Evolutionary conservation across 768 basidiomycete genomes (phyloP).

Genomic region (Pluteus cervinus): DNA sequence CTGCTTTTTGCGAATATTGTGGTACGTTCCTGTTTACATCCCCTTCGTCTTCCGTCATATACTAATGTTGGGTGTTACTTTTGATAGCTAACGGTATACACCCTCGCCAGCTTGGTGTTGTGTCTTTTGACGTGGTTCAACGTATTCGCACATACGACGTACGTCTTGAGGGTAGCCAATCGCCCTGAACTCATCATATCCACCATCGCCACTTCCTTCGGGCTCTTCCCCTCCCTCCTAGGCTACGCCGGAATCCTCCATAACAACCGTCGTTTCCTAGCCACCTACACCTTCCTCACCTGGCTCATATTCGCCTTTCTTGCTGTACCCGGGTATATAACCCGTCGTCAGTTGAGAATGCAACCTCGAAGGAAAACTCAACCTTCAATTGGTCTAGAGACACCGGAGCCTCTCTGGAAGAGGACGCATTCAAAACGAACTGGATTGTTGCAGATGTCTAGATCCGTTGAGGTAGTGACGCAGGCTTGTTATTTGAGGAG

Average conservation of each 20-base stretch:
- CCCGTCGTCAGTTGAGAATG: slow-evolving; percentile 68
- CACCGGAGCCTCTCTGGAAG: slow-evolving; percentile 57
- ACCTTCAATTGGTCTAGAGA: slow-evolving; percentile 69
- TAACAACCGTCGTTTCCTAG: slow-evolving; percentile 80
- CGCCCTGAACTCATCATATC: slow-evolving; percentile 61
- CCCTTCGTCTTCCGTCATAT: slow-evolving; percentile 2
- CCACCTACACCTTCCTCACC: slow-evolving; percentile 67
- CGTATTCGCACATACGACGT: slow-evolving; percentile 60
- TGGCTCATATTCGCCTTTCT: slow-evolving; percentile 73
- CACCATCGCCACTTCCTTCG: slow-evolving; percentile 55
- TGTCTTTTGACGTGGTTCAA: slow-evolving; percentile 76
- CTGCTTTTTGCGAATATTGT: slow-evolving; percentile 58
- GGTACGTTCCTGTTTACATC: slow-evolving; percentile 15
- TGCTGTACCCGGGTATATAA: slow-evolving; percentile 70
- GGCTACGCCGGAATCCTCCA: slow-evolving; percentile 79
- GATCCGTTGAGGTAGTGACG: slow-evolving; percentile 64
- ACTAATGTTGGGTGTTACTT: not conserved
- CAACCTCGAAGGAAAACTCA: slow-evolving; percentile 80
- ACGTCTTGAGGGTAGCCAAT: slow-evolving; percentile 70
- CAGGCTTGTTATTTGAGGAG: slow-evolving; percentile 70
- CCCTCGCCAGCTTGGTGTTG: slow-evolving; percentile 54
- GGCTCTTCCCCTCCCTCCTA: slow-evolving; percentile 59
- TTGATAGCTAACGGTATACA: slow-evolving; percentile 47
- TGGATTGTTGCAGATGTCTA: slow-evolving; percentile 78
- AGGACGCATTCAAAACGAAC: slow-evolving; percentile 64